These are phyloP conservation scores for Dionaea muscipula DNA, from an alignment of 179 eudicot species.

Conservation along the genomic window DNA sequence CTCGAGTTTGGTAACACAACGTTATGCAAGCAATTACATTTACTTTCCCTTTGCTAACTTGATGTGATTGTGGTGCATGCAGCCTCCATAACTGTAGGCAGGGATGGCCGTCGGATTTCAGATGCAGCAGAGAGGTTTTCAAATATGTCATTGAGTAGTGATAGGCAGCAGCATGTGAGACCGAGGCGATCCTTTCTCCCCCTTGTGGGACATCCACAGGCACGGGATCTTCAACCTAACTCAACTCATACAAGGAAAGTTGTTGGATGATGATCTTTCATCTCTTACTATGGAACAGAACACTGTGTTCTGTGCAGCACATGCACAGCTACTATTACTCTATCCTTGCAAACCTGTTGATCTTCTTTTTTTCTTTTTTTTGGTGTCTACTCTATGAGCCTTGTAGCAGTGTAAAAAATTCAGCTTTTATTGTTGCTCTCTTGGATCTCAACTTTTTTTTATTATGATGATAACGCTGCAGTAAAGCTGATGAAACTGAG, in stretches of 20 bases:
- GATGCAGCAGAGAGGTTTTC: slow-evolving; percentile 64
- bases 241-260: slow-evolving; percentile 20
- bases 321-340: neutral
- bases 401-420: neutral
- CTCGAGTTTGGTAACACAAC: no score
- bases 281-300: neutral
- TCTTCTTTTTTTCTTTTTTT: neutral
- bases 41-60: no score
- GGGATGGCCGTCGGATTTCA: slow-evolving; percentile 34
- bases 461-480: no score
- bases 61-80: slow-evolving; percentile 3
- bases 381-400: neutral
- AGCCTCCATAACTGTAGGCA: slow-evolving; percentile 33
- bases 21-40: no score
- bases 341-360: neutral
- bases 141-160: slow-evolving; percentile 41
- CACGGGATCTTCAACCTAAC: slow-evolving; percentile 29
- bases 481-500: no score
- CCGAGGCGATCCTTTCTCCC: slow-evolving; percentile 49
- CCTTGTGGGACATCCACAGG: slow-evolving; percentile 17
- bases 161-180: slow-evolving; percentile 54
- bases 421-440: no score
- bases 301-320: no score
- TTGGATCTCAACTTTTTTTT: no score
- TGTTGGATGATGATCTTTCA: slow-evolving; percentile 19